These are phyloP conservation scores for Fusarium sterilihyphosum DNA, from an alignment of 2,329 filamentous ascomycete genomes.

Conservation along the genomic window DNA sequence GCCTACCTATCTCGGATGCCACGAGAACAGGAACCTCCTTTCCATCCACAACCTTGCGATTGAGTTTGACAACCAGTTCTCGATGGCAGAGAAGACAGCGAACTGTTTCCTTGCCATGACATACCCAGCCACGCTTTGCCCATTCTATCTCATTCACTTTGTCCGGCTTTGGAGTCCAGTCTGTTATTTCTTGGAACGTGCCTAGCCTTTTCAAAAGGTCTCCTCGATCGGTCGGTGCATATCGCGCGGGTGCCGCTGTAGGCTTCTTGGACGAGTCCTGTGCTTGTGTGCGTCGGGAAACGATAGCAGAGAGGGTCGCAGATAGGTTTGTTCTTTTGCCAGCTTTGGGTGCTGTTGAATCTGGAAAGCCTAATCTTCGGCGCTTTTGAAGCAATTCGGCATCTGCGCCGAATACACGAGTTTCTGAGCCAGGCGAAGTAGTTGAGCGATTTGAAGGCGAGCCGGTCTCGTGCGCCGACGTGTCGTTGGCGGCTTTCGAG, in stretches of 20 bases:
- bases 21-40: constrained; percentile 63
- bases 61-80: constrained; percentile 84
- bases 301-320: constrained; percentile 38
- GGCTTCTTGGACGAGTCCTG: constrained; percentile 32
- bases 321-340: constrained; percentile 32
- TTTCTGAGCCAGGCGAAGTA: constrained; percentile 14
- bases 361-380: constrained; percentile 59
- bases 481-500: constrained; percentile 20
- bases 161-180: constrained; percentile 93
- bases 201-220: constrained; percentile 83
- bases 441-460: constrained; percentile 23
- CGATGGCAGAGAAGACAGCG: constrained; percentile 86
- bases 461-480: background rate
- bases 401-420: constrained; percentile 41
- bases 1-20: constrained; percentile 67
- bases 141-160: constrained; percentile 89
- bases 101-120: constrained; percentile 83
- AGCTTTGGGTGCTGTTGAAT: constrained; percentile 51
- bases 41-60: constrained; percentile 66
- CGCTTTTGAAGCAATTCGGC: constrained; percentile 62
- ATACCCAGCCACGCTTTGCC: constrained; percentile 93
- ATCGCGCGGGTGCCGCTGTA: constrained; percentile 65
- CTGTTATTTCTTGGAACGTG: constrained; percentile 89
- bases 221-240: constrained; percentile 85
- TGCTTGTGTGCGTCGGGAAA: constrained; percentile 37